Conservation (phyloP, 257 asterid genomes). For the Solanum pinnatisectum region DNA sequence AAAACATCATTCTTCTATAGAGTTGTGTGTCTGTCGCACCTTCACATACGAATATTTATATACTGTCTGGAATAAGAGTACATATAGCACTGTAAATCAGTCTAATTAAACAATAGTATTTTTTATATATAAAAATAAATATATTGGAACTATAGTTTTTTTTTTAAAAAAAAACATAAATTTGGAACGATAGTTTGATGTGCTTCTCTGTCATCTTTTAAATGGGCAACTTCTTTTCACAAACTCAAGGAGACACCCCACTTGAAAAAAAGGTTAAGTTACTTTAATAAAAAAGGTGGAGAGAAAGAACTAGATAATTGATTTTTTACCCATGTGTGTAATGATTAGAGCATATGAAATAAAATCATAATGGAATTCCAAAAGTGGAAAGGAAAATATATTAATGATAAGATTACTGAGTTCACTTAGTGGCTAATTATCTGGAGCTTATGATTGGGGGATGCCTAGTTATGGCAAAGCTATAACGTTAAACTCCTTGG, state of each 20-base stretch:
- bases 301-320: background rate
- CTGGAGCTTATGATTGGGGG: background rate
- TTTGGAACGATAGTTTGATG: background rate
- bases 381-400: background rate
- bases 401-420: background rate
- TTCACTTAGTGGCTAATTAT: background rate
- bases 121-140: background rate
- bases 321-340: background rate
- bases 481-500: background rate
- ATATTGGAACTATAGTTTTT: background rate
- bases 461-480: background rate
- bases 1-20: background rate
- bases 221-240: background rate
- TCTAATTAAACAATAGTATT: background rate
- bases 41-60: background rate
- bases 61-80: background rate
- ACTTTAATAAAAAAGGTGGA: background rate
- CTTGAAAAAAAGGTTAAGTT: background rate
- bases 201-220: background rate
- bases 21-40: background rate
- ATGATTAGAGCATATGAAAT: slow-evolving; percentile 7
- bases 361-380: background rate
- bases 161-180: background rate
- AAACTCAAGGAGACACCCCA: background rate
- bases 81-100: background rate